phyloP scores from a whole-genome alignment of 202 grass and related monocot species.

The Setaria italica region DNA sequence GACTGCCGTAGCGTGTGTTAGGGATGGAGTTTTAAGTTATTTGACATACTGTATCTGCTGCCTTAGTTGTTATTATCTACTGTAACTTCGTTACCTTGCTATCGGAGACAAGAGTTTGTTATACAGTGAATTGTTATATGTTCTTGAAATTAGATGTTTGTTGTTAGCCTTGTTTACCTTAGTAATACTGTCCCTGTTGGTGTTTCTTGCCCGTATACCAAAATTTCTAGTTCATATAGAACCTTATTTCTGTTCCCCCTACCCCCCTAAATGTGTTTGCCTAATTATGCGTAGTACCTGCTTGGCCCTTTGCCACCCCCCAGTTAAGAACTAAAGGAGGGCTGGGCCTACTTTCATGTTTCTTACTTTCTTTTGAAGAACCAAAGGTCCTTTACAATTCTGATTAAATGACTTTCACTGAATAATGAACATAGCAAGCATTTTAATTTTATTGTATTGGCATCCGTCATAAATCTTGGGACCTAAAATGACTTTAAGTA shows the following conservation, averaged over 20 bases:
- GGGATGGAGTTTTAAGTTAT: constrained; percentile 43
- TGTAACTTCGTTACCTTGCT: constrained; percentile 53
- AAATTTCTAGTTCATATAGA: constrained; percentile 1
- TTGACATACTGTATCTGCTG: constrained; percentile 51
- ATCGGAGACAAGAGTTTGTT: constrained; percentile 23
- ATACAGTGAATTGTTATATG: constrained; percentile 35
- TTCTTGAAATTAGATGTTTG: constrained; percentile 11
- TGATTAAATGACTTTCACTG: not conserved
- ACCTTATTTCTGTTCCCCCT: not conserved
- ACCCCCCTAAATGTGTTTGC: no score
- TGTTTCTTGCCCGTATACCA: not conserved
- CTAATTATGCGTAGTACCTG: no score
- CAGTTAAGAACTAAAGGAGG: not conserved
- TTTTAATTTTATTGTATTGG: not conserved
- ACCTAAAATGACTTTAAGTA: not conserved
- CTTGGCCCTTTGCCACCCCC: not conserved
- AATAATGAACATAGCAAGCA: not conserved
- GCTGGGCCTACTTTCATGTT: not conserved
- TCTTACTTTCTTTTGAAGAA: not conserved
- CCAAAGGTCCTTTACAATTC: not conserved
- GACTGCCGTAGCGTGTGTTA: constrained; percentile 42
- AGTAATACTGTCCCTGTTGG: not conserved
- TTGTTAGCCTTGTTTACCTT: constrained; percentile 21
- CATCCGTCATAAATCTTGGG: not conserved
- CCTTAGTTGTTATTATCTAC: constrained; percentile 43